Percentiles rank a stretch among this genome's conserved stretches.
Conservation (phyloP, 257 asterid genomes). For the Dorcoceras hygrometricum region DNA sequence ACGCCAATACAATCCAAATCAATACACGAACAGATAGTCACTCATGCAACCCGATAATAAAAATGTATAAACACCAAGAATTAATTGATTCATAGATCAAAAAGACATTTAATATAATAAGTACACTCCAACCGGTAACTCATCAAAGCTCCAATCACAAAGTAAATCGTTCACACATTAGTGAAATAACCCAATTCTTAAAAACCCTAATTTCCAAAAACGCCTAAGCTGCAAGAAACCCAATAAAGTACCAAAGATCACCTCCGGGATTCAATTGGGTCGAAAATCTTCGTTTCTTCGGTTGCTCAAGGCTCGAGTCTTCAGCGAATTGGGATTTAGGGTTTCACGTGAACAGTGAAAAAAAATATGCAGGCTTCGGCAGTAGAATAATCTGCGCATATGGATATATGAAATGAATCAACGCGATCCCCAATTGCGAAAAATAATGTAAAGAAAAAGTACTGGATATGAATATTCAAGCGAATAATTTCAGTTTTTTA, state of each 20-base stretch:
- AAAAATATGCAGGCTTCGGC: neutral
- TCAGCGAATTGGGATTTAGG: neutral
- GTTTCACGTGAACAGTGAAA: neutral
- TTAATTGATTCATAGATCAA: neutral
- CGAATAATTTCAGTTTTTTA: neutral
- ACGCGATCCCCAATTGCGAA: neutral
- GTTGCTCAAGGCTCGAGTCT: neutral
- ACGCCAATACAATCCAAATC: neutral
- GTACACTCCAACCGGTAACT: neutral
- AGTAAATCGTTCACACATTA: neutral
- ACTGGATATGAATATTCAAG: slow-evolving; percentile 1
- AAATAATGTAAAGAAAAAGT: too few relatives aligned
- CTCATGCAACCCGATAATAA: neutral
- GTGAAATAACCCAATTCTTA: neutral
- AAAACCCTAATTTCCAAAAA: neutral
- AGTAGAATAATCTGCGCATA: neutral
- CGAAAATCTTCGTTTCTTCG: neutral
- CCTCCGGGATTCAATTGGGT: neutral
- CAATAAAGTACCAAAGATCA: neutral
- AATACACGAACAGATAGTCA: neutral
- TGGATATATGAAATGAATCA: neutral
- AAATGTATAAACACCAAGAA: neutral
- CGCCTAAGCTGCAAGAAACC: neutral
- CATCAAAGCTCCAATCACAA: neutral
- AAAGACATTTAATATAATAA: neutral